Evolutionary conservation across 108 stramenopile species (phyloP), one percentile per base, ranked within the genome.

Genomic region (Pseudonitzschia pungens): DNA sequence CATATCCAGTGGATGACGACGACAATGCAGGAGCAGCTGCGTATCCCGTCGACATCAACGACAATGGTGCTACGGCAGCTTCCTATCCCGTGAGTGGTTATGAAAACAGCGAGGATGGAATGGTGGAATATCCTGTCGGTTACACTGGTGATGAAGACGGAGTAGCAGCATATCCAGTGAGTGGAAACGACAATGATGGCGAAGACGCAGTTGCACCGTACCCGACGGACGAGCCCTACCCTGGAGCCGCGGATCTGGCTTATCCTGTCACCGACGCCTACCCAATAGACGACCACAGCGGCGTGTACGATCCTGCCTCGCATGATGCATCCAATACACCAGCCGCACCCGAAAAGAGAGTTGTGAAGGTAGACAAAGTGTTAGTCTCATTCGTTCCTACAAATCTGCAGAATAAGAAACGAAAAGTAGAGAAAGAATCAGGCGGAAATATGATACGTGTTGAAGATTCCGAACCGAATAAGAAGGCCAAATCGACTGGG

Each of bases 351-450:
- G 41, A 55, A 53, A 89, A 85, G 48, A 88, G 87, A 70, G 69
- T 77, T 40, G 79, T 77, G 53, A 81, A 88, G 31, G 91, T 86
- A 0, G 93, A 94, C 69, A 89, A 85, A 59, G 89, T 68, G 24
- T 78, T 94, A 14, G 82, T 94, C 12, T 79, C 89, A 2, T 83
- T 94, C 43, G 50, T 94, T 22, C 93, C 93, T 15, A 77, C 93
- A 20, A 66, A 92, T 68, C 52, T 92, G 1, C 75, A 66, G 55
- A 83, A 81, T 26, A 55, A 54, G 22, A 79, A 79, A 57, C 65
- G 73, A 63, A 79, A 75, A n/a, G 31, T 10, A 29, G 42, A 69
- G 31, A 12, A 56, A 71, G 28, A 36, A 45, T 43, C 26, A 18
- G 33, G 51, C 21, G 24, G 40, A 52, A 54, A 20, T 42, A 51